Percentiles rank a stretch among this genome's conserved stretches.
These are phyloP conservation scores for Cladosporium velox DNA, from an alignment of 2,329 filamentous ascomycete genomes.

Conservation along the genomic window DNA sequence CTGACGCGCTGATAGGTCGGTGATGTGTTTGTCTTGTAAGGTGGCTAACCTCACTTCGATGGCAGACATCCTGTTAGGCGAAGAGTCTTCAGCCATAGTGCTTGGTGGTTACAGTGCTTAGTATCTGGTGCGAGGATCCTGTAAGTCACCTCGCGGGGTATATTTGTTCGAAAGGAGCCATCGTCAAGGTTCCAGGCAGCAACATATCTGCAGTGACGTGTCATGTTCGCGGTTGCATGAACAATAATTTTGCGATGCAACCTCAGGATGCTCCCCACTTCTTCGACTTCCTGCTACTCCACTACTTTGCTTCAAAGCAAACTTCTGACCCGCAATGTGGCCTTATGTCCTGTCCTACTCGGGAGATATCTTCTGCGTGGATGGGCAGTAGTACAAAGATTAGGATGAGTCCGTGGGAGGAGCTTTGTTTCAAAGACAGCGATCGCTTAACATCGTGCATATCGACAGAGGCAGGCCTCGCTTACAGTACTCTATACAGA, in stretches of 20 bases:
- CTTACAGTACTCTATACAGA: not conserved
- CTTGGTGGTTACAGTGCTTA: not conserved
- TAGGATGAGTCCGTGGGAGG: not conserved
- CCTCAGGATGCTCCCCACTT: not conserved
- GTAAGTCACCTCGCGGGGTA: not conserved
- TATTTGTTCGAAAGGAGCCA: not conserved
- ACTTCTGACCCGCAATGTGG: not conserved
- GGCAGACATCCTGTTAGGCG: not conserved
- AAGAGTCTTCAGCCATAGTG: not conserved
- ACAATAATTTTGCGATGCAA: not conserved
- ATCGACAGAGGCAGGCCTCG: not conserved
- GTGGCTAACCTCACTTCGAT: constrained; percentile 1
- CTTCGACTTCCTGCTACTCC: not conserved
- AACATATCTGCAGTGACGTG: not conserved
- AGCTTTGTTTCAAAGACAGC: not conserved
- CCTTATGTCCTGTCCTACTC: too few species aligned
- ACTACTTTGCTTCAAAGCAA: not conserved
- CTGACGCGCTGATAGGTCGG: not conserved
- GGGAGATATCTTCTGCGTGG: too few species aligned
- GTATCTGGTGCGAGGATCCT: not conserved
- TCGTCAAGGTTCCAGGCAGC: not conserved
- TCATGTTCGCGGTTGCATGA: not conserved
- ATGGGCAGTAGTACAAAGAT: too few species aligned
- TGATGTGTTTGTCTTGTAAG: not conserved
- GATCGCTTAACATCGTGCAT: not conserved